Evolutionary conservation across 805 yeast species (phyloP), one percentile per base, ranked within the genome.

Genomic region (Metschnikowia amazonensis): DNA sequence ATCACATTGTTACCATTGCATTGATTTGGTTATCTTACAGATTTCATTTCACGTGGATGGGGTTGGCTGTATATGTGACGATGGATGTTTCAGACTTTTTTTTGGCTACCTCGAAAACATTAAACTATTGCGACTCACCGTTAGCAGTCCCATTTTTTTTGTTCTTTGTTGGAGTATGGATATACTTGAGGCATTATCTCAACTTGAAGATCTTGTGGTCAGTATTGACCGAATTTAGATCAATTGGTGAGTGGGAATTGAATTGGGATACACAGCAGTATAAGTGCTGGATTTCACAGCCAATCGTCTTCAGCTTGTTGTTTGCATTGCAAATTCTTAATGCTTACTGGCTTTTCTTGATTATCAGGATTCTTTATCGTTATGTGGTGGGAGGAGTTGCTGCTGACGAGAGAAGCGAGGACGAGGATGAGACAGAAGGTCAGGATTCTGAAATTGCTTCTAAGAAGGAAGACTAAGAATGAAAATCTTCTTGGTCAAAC

Each of bases 11-110:
- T 52, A 94, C 99, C 21, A 81, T 94, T 63, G 79, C 89, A 3
- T 77, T 94, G 56, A 89, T 94, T 58, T 84, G 85, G 80, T 74
- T 79, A 44, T 87, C 96, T 9, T 92, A 94, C 65, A 80, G 90
- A 55, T 94, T 94, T 76, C 97, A 94, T 66, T 94, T 89, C 74
- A 88, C 96, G 13, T 88, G 95, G 82, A 92, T 94, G 78, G 99
- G 99, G 5, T 65, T 94, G 29, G 86, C 85, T 14, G 79, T 94
- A 43, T 94, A 88, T 64, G 78, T 94, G 57, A 89, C 98, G 20
- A 94, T 94, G 99, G 99, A 94, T 66, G 76, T 89, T 31, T 86
- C 96, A 14, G 99, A 94, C 70, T 82, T 89, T 65, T 86, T 89
- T 67, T 72, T 94, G 53, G 84, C 97, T 5, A 56, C 74, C 3